A percentile compares a stretch with the other conserved stretches of the same genome.
Conservation (phyloP, 805 yeast species). For the Saccharomycopsis sp. region DNA sequence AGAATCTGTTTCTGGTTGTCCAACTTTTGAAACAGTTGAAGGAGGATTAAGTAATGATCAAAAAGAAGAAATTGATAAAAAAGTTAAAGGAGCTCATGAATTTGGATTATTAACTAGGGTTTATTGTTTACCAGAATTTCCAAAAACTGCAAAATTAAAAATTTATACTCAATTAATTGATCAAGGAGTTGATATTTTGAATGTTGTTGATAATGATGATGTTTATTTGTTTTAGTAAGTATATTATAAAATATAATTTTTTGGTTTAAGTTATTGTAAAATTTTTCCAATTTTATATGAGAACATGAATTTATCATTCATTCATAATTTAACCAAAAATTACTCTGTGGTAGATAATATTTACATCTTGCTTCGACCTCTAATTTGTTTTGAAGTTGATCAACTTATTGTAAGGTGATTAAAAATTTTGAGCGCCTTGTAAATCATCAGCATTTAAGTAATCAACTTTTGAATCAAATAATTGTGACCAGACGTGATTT, state of each 20-base stretch:
- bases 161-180: constrained; percentile 40
- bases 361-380: no score
- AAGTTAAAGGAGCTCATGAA: constrained; percentile 35
- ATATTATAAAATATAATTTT: no score
- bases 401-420: no score
- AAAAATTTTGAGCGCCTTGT: constrained; percentile 24
- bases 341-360: no score
- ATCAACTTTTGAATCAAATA: constrained; percentile 42
- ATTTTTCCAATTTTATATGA: no score
- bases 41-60: constrained; percentile 30
- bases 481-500: constrained; percentile 38
- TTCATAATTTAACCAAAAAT: no score
- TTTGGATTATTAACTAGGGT: constrained; percentile 44
- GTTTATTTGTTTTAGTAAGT: constrained; percentile 23
- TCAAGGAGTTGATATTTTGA: constrained; percentile 45
- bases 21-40: constrained; percentile 11
- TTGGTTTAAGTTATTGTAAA: no score
- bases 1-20: constrained; percentile 17
- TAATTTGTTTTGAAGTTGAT: no score
- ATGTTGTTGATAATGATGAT: constrained; percentile 45
- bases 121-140: constrained; percentile 69
- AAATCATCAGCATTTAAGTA: constrained; percentile 56
- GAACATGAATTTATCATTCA: no score
- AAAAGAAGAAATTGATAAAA: constrained; percentile 20
- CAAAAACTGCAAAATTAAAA: constrained; percentile 31